Conservation (phyloP, 2,329 filamentous ascomycete species). For the Pseudocercospora eumusae region DNA sequence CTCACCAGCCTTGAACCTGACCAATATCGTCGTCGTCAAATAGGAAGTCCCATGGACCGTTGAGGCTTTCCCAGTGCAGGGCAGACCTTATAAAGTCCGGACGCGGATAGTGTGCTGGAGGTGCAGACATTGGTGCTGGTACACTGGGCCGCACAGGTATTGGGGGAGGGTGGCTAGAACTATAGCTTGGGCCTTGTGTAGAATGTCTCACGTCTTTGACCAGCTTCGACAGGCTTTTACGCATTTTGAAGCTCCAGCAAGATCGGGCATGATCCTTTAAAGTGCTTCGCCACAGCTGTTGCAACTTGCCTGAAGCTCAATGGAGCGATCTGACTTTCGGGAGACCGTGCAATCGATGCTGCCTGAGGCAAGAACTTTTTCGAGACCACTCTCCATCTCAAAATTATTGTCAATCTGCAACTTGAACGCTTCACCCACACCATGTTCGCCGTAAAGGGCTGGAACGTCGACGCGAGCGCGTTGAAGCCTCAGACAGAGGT, state of each 20-base stretch:
- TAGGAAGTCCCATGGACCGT: constrained; percentile 64
- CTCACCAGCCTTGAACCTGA: constrained; percentile 52
- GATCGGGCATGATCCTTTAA: background rate
- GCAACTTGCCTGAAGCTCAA: no score
- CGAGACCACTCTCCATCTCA: background rate
- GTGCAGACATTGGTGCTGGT: constrained; percentile 15
- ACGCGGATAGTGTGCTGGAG: constrained; percentile 55
- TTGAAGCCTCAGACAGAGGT: constrained; percentile 68
- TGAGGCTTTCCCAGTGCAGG: constrained; percentile 61
- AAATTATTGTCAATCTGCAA: constrained; percentile 14
- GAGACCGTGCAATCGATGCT: background rate
- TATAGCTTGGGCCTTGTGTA: constrained; percentile 1
- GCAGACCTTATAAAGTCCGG: constrained; percentile 62
- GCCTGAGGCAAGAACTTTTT: background rate
- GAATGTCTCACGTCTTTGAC: constrained; percentile 22
- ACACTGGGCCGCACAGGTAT: constrained; percentile 16
- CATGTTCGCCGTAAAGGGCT: constrained; percentile 94
- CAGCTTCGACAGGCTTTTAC: constrained; percentile 23
- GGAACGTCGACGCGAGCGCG: constrained; percentile 73
- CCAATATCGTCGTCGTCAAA: constrained; percentile 67
- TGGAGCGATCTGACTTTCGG: background rate
- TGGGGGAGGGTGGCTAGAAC: constrained; percentile 10
- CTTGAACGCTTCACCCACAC: background rate
- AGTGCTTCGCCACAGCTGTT: no score
- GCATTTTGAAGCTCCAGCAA: constrained; percentile 13